Conservation (phyloP, 371 early-diverging fungal species). For the Mortierella sp. region DNA sequence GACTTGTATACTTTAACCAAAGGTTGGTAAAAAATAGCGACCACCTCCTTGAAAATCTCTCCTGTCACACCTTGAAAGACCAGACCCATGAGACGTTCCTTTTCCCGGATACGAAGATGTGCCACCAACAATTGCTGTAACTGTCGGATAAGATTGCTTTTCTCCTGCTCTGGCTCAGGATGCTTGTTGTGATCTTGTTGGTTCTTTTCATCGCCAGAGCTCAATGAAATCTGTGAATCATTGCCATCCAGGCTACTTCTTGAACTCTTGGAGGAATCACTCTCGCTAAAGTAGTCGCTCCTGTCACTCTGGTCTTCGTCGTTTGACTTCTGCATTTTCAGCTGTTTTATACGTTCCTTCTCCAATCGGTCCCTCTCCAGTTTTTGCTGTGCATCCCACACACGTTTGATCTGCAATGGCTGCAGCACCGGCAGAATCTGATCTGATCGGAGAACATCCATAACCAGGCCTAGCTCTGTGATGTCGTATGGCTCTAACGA, state of each 20-base stretch:
- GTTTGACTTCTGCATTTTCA: background rate
- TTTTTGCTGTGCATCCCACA: conserved; percentile 29
- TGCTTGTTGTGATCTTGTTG: background rate
- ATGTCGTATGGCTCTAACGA: conserved; percentile 34
- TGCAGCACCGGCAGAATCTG: conserved; percentile 59
- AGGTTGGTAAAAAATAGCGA: conserved; percentile 75
- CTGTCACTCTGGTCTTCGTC: conserved; percentile 10
- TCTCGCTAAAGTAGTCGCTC: conserved; percentile 25
- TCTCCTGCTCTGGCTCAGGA: background rate
- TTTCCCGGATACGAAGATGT: conserved; percentile 65
- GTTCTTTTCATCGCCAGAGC: background rate
- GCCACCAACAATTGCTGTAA: conserved; percentile 63
- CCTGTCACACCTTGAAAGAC: conserved; percentile 74
- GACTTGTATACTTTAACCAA: conserved; percentile 74
- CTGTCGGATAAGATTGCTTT: conserved; percentile 52
- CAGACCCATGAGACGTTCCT: conserved; percentile 65
- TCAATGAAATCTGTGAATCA: background rate
- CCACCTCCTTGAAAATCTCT: conserved; percentile 69
- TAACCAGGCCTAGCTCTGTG: conserved; percentile 34
- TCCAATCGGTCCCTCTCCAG: conserved; percentile 26
- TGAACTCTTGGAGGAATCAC: conserved; percentile 10
- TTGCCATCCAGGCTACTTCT: background rate
- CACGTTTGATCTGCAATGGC: conserved; percentile 56
- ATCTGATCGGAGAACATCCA: conserved; percentile 59
- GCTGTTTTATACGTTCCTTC: conserved; percentile 8